These are phyloP conservation scores for Brasenia schreberi DNA, from an alignment of 164 flowering plant species.

Conservation along the genomic window DNA sequence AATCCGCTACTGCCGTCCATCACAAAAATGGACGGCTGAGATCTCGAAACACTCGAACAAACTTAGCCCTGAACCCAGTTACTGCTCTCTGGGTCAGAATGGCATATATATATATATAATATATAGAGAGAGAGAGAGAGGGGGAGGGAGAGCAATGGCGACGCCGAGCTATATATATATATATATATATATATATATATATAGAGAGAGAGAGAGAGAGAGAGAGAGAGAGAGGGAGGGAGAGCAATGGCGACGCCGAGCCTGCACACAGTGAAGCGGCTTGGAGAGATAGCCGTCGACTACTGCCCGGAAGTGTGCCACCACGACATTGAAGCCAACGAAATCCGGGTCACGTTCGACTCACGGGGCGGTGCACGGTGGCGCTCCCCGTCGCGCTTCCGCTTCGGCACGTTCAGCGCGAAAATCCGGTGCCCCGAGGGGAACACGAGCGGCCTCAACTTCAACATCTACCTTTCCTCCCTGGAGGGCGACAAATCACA, in stretches of 20 bases:
- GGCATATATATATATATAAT: no score
- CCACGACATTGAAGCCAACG: conserved; percentile 24
- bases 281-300: conserved; percentile 35
- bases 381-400: conserved; percentile 30
- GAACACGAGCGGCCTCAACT: conserved; percentile 52
- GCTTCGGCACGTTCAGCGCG: conserved; percentile 32
- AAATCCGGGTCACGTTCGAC: conserved; percentile 31
- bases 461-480: conserved; percentile 48
- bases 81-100: no score
- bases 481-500: conserved; percentile 41
- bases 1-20: no score
- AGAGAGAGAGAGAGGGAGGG: not conserved
- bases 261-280: conserved; percentile 16
- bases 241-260: conserved; percentile 29
- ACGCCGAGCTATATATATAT: no score
- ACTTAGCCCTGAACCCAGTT: no score
- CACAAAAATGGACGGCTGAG: no score
- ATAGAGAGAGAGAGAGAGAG: no score
- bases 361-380: conserved; percentile 49
- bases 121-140: no score
- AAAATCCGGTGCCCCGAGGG: conserved; percentile 39
- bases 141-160: no score
- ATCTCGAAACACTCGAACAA: no score
- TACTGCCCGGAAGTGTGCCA: conserved; percentile 38
- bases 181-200: no score